These are phyloP conservation scores for Cytospora paraplurivora DNA, from an alignment of 2,329 filamentous ascomycete species.

Conservation along the genomic window DNA sequence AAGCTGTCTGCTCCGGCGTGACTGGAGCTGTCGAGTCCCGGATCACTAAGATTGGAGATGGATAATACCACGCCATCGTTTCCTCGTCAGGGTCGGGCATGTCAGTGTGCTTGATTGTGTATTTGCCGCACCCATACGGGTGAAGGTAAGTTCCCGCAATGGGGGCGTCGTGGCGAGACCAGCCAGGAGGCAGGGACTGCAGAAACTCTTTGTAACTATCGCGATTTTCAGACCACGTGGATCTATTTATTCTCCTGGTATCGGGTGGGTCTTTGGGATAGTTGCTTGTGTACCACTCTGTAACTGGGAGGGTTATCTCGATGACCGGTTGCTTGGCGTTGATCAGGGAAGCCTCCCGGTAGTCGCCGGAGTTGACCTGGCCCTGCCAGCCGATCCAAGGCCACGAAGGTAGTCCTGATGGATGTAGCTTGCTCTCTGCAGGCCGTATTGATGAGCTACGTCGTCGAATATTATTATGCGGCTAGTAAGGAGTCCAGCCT, in stretches of 20 bases:
- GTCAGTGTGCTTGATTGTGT: neutral
- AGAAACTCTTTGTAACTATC: neutral
- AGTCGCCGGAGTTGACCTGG: neutral
- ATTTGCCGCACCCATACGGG: constrained; percentile 1
- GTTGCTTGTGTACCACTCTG: constrained; percentile 10
- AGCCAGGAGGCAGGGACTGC: neutral
- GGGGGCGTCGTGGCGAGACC: neutral
- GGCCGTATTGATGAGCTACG: neutral
- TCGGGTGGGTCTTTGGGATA: neutral
- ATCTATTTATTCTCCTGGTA: neutral
- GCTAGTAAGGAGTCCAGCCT: constrained; percentile 19
- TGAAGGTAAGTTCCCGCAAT: neutral
- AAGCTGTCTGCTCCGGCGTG: constrained; percentile 17
- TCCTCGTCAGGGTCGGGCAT: neutral
- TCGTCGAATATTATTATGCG: neutral
- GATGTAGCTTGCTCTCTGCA: neutral
- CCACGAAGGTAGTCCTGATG: constrained; percentile 8
- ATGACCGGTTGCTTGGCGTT: neutral
- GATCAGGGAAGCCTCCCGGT: neutral
- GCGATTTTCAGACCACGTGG: constrained; percentile 7
- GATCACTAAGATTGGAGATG: constrained; percentile 4
- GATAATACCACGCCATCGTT: neutral
- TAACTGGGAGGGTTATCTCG: constrained; percentile 7
- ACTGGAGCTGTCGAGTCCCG: neutral
- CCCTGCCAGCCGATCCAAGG: constrained; percentile 21